Evolutionary conservation across 2,329 filamentous ascomycete genomes (phyloP).

Genomic region (Chaetomiaceae sp.): DNA sequence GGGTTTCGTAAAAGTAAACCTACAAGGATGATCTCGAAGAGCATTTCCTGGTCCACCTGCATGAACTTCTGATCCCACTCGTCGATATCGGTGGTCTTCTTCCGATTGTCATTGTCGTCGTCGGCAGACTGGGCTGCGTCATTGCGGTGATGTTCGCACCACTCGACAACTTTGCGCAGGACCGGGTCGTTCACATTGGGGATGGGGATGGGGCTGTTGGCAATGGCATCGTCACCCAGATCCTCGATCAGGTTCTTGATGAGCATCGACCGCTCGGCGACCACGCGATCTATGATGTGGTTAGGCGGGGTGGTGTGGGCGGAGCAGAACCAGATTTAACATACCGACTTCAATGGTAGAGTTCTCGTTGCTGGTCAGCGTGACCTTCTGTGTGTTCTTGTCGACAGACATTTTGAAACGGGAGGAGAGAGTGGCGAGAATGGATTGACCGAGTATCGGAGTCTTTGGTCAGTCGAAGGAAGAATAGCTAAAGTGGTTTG

Average conservation of each 20-base stretch:
- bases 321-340: slow-evolving; percentile 27
- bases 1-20: slow-evolving; percentile 33
- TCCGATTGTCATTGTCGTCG: slow-evolving; percentile 88
- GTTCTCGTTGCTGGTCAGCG: slow-evolving; percentile 49
- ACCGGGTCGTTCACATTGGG: slow-evolving; percentile 92
- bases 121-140: slow-evolving; percentile 80
- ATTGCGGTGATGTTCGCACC: slow-evolving; percentile 92
- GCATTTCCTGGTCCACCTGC: slow-evolving; percentile 99
- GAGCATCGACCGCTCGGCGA: slow-evolving; percentile 86
- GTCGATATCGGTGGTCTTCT: slow-evolving; percentile 98
- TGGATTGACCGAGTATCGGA: no score
- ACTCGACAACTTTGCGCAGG: slow-evolving; percentile 93
- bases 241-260: slow-evolving; percentile 99
- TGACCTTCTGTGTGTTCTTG: slow-evolving; percentile 39
- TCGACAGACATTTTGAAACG: slow-evolving; percentile 29
- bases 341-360: slow-evolving; percentile 45
- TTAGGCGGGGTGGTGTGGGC: slow-evolving; percentile 15
- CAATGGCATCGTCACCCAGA: slow-evolving; percentile 61
- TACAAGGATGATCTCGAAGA: slow-evolving; percentile 98
- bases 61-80: slow-evolving; percentile 99
- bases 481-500: slow-evolving; percentile 12
- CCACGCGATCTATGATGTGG: slow-evolving; percentile 60
- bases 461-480: slow-evolving; percentile 1
- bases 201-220: slow-evolving; percentile 73
- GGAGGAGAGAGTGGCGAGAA: not conserved